Evolutionary conservation across 1,139 yeast species (phyloP), one percentile per base, ranked within the genome.

Genomic region (Pichiaceae sp.): DNA sequence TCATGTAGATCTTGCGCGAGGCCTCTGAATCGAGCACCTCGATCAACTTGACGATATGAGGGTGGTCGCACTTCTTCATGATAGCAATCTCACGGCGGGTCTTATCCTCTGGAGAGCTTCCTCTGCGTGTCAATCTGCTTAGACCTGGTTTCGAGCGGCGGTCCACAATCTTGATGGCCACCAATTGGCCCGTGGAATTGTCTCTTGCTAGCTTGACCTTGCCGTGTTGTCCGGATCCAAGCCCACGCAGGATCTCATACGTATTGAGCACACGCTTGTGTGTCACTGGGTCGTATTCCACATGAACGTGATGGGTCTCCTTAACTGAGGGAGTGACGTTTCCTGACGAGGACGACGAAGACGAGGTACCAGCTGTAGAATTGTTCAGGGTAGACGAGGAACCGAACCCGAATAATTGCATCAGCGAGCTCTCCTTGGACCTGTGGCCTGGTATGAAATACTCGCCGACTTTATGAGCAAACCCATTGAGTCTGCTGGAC

Each of bases 221-320:
- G 15, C 99, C 98, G 59, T 91, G 98, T 57, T 91, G 96, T 11
- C 99, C 99, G 35, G 85, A 71, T 3, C 99, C 99, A 28, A 93
- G 68, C 59, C 91, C 97, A 32, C 72, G 67, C 29, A 89, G 63
- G 29, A 93, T 84, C 58, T 91, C 98, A 55, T 91, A 93, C 0
- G 95, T 80, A 60, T 93, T 93, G 43, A 93, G 68, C 21, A 83
- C 78, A 56, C 89, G 84, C 36, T 95, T 73, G 42, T 83, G 80
- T 3, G 85, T 79, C 3, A 83, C 72, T 0, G 97, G 97, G 57
- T 91, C 96, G 56, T 84, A 87, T 47, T 87, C 95, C 35, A 91
- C 70, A 33, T 72, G 75, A 5, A 93, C 87, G 42, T 73, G 74
- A 43, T 75, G 79, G 1, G 97, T 89, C 57, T 91, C 97, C 52